A percentile compares a stretch with the other conserved stretches of the same genome.
These are phyloP conservation scores for Exophiala dermatitidis DNA, from an alignment of 2,329 filamentous ascomycete genomes.

Conservation along the genomic window DNA sequence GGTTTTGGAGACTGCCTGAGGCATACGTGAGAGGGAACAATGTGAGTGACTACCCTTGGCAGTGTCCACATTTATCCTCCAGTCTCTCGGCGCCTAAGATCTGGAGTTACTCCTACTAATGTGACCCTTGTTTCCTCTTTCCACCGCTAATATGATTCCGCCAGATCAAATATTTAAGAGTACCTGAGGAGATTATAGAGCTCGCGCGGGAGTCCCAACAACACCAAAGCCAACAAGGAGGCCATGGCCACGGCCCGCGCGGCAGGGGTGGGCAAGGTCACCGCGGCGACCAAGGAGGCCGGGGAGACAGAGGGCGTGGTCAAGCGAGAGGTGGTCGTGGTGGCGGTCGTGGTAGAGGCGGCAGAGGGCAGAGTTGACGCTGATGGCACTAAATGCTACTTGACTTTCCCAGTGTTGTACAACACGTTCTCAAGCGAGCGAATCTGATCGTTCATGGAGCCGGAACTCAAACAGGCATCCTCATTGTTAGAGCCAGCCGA, in stretches of 20 bases:
- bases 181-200: conserved; percentile 95
- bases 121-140: background rate
- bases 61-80: background rate
- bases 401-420: background rate
- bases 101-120: no score
- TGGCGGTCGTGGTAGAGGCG: conserved; percentile 39
- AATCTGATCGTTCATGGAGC: background rate
- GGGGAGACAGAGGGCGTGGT: conserved; percentile 35
- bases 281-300: conserved; percentile 32
- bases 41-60: conserved; percentile 47
- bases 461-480: no score
- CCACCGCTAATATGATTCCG: conserved; percentile 5
- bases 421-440: background rate
- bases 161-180: conserved; percentile 95
- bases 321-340: conserved; percentile 38
- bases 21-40: conserved; percentile 98
- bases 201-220: conserved; percentile 88
- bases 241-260: conserved; percentile 31
- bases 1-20: conserved; percentile 84
- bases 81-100: no score
- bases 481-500: no score
- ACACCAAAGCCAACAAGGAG: conserved; percentile 23
- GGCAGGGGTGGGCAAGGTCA: conserved; percentile 35
- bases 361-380: conserved; percentile 28
- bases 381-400: background rate